Evolutionary conservation across 2,329 filamentous ascomycete genomes (phyloP), one percentile per base, ranked within the genome.

Genomic region (Annulohypoxylon truncatum): DNA sequence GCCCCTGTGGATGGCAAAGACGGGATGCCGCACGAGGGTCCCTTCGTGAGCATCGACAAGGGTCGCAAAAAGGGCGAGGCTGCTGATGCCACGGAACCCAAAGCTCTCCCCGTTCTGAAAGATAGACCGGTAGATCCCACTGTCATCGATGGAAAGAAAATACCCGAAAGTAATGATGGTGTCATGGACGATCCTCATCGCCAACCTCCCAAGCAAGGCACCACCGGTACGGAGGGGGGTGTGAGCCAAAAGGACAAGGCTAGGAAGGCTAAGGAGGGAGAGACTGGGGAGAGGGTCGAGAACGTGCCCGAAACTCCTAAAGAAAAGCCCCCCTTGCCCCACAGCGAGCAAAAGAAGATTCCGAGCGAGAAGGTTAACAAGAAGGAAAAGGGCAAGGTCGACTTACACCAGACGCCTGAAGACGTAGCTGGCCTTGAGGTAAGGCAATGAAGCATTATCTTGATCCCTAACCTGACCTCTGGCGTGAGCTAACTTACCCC

Each of bases 161-260:
- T 90, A 20, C 87, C 88, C 26, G 82, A 88, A 69, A 82, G 82
- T 66, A 89, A 90, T 71, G 89, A 97, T 76, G 93, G 94, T 40
- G 93, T 97, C 63, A 97, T 97, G 95, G 92, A 97, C 75, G 94
- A 97, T 78, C 92, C 91, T 68, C 87, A 92, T 76, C 85, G 93
- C 70, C 81, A 86, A 35, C 85, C 87, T 40, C 93, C 94, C 3
- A 94, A 94, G 76, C 87, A 94, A 77, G 95, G 94, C 48, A 96
- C 93, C 1, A 92, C 91, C 3, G 95, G 95, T 38, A 97, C 92
- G 1, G 92, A 94, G 75, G 94, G 94, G 10, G 94, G 95, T 55
- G 92, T 98, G 42, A 93, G 91, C 24, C 92, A 94, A 77, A 97
- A 96, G 79, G 89, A 89, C 72, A 96, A 93, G 81, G 90, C 89